A percentile compares a stretch with the other conserved stretches of the same genome.
Evolutionary conservation across 2,329 filamentous ascomycete genomes (phyloP).

Genomic region (Penicillium sp.): DNA sequence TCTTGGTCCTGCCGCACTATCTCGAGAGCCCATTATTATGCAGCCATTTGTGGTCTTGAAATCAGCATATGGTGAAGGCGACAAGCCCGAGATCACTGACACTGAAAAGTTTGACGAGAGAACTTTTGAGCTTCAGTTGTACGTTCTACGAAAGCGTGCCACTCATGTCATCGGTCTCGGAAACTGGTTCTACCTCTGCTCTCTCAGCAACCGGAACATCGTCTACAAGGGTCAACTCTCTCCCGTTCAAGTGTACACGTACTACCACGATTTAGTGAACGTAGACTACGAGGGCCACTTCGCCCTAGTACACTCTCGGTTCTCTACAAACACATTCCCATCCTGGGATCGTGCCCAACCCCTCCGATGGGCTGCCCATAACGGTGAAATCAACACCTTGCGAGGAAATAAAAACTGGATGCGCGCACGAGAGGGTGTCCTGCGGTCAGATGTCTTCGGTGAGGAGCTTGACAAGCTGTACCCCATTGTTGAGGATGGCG

Average conservation of each 20-base stretch:
- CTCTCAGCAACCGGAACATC: constrained; percentile 95
- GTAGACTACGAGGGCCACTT: constrained; percentile 98
- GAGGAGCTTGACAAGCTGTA: constrained; percentile 89
- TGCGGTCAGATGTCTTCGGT: constrained; percentile 89
- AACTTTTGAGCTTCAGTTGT: constrained; percentile 89
- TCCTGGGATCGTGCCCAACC: constrained; percentile 98
- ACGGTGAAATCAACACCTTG: constrained; percentile 97
- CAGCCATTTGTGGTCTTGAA: constrained; percentile 92
- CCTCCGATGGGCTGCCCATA: constrained; percentile 94
- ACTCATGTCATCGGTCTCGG: constrained; percentile 92
- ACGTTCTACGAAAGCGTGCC: constrained; percentile 88
- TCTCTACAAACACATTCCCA: constrained; percentile 97
- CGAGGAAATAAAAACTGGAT: constrained; percentile 99
- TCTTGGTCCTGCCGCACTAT: constrained; percentile 87
- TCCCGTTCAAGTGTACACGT: constrained; percentile 93
- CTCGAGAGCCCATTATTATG: constrained; percentile 89
- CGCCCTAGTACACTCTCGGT: constrained; percentile 92
- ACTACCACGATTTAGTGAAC: constrained; percentile 95
- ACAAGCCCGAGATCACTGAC: constrained; percentile 75
- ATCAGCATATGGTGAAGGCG: constrained; percentile 79
- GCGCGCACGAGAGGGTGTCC: constrained; percentile 91
- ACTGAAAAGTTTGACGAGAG: constrained; percentile 77
- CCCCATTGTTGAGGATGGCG: constrained; percentile 93
- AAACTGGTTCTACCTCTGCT: constrained; percentile 99
- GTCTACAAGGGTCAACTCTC: constrained; percentile 97